Conservation (phyloP, 495 filamentous ascomycete genomes). For the Xylaria castorea region DNA sequence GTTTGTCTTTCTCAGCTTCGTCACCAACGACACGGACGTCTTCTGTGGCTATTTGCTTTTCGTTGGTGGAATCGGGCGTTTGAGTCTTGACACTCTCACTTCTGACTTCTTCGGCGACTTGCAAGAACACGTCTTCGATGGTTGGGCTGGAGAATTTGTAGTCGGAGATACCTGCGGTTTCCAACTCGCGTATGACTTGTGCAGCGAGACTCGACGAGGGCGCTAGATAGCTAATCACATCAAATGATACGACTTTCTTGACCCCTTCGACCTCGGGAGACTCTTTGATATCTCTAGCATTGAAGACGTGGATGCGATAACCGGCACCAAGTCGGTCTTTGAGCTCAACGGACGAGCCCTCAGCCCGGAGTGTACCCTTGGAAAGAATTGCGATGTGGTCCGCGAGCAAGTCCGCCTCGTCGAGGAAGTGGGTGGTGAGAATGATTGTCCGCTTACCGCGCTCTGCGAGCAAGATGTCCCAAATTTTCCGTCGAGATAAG, state of each 20-base stretch:
- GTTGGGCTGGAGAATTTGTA: slow-evolving; percentile 84
- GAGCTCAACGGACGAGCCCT: slow-evolving; percentile 79
- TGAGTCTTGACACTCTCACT: slow-evolving; percentile 41
- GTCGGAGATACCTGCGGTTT: slow-evolving; percentile 65
- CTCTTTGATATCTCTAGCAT: slow-evolving; percentile 48
- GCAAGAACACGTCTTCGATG: slow-evolving; percentile 87
- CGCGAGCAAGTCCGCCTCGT: slow-evolving; percentile 77
- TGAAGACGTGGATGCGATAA: slow-evolving; percentile 76
- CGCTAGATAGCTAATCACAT: slow-evolving; percentile 74
- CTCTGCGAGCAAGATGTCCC: slow-evolving; percentile 85
- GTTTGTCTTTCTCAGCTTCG: slow-evolving; percentile 40
- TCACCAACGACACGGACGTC: slow-evolving; percentile 25
- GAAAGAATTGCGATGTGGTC: slow-evolving; percentile 81
- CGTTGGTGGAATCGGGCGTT: slow-evolving; percentile 28
- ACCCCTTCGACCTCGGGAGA: slow-evolving; percentile 63
- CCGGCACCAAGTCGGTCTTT: slow-evolving; percentile 74
- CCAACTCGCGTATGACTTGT: slow-evolving; percentile 68
- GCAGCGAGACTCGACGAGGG: slow-evolving; percentile 67
- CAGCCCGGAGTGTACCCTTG: slow-evolving; percentile 70
- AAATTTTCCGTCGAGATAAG: slow-evolving; percentile 80
- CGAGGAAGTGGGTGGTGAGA: slow-evolving; percentile 84
- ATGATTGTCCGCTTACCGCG: slow-evolving; percentile 79
- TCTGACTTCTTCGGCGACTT: slow-evolving; percentile 73
- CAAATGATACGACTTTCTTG: slow-evolving; percentile 63
- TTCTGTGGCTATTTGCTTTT: slow-evolving; percentile 40